A percentile compares a stretch with the other conserved stretches of the same genome.
Conservation (phyloP, 768 basidiomycete genomes). For the Hypsizygus marmoreus region DNA sequence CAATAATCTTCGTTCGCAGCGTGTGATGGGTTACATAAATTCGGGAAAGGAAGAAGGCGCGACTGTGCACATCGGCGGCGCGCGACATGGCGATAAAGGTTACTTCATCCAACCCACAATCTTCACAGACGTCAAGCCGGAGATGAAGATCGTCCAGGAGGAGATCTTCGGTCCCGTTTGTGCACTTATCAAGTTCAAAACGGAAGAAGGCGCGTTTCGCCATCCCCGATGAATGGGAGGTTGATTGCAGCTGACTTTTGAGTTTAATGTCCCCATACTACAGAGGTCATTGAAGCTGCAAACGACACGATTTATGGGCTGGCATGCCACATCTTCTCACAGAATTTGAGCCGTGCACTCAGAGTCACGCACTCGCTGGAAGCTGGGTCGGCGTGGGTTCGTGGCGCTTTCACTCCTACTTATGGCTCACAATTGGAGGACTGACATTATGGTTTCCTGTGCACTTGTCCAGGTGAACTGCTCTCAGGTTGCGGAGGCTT, state of each 20-base stretch:
- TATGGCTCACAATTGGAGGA: not conserved
- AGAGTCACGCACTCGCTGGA: constrained; percentile 19
- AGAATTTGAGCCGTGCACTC: constrained; percentile 14
- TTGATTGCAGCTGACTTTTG: constrained; percentile 16
- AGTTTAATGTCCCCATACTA: no score
- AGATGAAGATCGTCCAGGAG: constrained; percentile 69
- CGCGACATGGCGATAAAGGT: constrained; percentile 58
- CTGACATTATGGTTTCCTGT: not conserved
- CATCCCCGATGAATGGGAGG: constrained; percentile 28
- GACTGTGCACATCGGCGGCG: constrained; percentile 60
- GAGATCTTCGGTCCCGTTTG: constrained; percentile 82
- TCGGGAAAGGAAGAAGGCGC: constrained; percentile 74
- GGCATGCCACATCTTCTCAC: constrained; percentile 16
- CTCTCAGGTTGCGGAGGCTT: not conserved
- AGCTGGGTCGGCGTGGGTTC: constrained; percentile 16
- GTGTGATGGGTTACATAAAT: constrained; percentile 75
- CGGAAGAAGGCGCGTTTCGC: constrained; percentile 37
- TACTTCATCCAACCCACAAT: constrained; percentile 74
- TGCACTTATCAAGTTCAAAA: constrained; percentile 69
- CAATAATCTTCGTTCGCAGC: constrained; percentile 34
- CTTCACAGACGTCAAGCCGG: constrained; percentile 59
- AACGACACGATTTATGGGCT: constrained; percentile 18
- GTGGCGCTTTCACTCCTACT: not conserved
- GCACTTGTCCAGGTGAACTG: constrained; percentile 18
- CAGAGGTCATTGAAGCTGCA: constrained; percentile 21